phyloP scores from a whole-genome alignment of 177 flowering plant genomes.

The Vitis hybrid region DNA sequence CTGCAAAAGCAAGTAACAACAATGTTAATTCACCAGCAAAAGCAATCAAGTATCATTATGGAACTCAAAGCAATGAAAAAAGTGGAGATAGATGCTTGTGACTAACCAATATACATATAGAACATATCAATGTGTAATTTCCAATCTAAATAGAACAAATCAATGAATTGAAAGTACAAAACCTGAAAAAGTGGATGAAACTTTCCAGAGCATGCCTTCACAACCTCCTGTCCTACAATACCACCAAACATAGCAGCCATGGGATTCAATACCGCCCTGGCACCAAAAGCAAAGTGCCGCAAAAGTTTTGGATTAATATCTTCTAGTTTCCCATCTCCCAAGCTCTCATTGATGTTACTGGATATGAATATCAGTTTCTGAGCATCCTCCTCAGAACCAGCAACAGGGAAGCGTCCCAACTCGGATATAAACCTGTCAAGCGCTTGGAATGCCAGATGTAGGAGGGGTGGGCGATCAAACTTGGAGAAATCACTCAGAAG shows the following conservation, averaged over 20 bases:
- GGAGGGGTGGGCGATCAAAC: conserved; percentile 79
- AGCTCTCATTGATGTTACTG: conserved; percentile 51
- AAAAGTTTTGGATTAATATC: conserved; percentile 67
- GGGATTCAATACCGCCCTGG: conserved; percentile 84
- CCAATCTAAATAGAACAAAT: not conserved
- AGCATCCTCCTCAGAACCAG: conserved; percentile 91
- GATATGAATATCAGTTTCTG: conserved; percentile 54
- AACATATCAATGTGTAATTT: not conserved
- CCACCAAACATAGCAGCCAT: conserved; percentile 99
- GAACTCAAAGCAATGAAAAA: not conserved
- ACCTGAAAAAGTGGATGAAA: conserved; percentile 96
- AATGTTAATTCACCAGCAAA: not conserved
- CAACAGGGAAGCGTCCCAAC: conserved; percentile 73
- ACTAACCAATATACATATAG: too few relatives aligned
- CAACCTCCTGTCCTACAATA: conserved; percentile 88
- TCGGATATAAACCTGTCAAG: conserved; percentile 63
- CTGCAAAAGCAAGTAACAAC: conserved; percentile 36
- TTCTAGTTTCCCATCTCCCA: conserved; percentile 57
- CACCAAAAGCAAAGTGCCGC: conserved; percentile 74
- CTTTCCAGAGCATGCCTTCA: conserved; percentile 96
- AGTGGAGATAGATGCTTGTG: not conserved
- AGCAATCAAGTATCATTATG: conserved; percentile 1
- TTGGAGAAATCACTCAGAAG: conserved; percentile 89
- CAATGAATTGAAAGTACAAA: not conserved
- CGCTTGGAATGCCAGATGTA: conserved; percentile 91